Evolutionary conservation across 768 basidiomycete species (phyloP), one percentile per base, ranked within the genome.

Genomic region (Tulasnella sp.): DNA sequence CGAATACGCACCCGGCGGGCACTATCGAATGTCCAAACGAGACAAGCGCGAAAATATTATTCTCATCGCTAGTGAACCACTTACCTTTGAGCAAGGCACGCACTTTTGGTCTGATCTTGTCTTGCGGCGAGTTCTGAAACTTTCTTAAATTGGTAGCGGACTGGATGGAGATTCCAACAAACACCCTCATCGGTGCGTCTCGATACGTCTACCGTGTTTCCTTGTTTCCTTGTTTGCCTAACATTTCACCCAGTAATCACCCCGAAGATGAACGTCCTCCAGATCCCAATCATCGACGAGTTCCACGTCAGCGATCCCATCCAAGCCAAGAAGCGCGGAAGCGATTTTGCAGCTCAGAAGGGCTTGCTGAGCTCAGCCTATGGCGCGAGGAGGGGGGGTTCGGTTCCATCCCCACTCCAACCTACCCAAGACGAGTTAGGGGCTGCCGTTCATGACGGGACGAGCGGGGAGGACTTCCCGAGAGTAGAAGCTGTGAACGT

Each of bases 131-230:
- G 18, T 31, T 28, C 76, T 76, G 18, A 50, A 50, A 64, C 64
- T 11, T n/a, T 58, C 76, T 73, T 54, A 40, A 54, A 8, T 50
- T 12, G 54, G 60, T 82, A 92, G 95, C 96, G 76, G 98, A 99
- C 85, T 99, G 98, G 98, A 97, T 98, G 93, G 98, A 98, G 86
- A 97, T 99, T 84, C 94, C 93, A 85, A 97, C 96, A 18, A 98
- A 99, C 85, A 92, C 95, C 82, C 94, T 98, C 93, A 93, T 96
- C 34, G 80, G 80, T 80, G 24, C 24, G 81, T 75, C 31, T 34
- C 44, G 60, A 24, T n/a, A 31, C 28, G 22, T 28, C 40, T 44
- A n/a, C 74, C 74, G 41, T 24, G 6, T 14, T 18, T 42, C 18
- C 1, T 16, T 24, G 6, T 14, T 18, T 42, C 18, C 1, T 16